A percentile compares a stretch with the other conserved stretches of the same genome.
Evolutionary conservation across 2,329 filamentous ascomycete species (phyloP).

Genomic region (Corinectria fuckeliana): DNA sequence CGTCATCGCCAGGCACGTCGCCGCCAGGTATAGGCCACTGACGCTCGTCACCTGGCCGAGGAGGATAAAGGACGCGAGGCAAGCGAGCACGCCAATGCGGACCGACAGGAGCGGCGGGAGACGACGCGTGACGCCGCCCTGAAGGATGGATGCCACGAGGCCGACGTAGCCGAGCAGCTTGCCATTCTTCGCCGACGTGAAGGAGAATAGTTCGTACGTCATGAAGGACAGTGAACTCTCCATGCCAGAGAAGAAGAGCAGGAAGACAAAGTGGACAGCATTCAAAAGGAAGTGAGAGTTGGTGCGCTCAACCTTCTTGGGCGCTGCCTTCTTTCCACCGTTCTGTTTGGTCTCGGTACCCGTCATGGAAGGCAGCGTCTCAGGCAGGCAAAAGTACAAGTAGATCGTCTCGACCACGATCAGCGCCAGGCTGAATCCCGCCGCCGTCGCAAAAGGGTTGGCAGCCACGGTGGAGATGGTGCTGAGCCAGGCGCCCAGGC

Average conservation of each 20-base stretch:
- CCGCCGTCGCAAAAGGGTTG: constrained; percentile 94
- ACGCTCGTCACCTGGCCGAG: constrained; percentile 75
- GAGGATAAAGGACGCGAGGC: constrained; percentile 79
- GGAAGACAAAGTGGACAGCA: constrained; percentile 84
- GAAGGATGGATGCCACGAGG: constrained; percentile 87
- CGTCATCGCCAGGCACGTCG: constrained; percentile 84
- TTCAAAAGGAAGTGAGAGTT: constrained; percentile 88
- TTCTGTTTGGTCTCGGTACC: constrained; percentile 38
- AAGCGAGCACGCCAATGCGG: constrained; percentile 78
- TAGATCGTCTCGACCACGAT: constrained; percentile 89
- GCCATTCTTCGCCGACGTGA: constrained; percentile 80
- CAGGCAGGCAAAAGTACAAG: constrained; percentile 82
- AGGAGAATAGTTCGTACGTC: constrained; percentile 92
- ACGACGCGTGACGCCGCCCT: constrained; percentile 88
- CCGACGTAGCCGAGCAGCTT: constrained; percentile 89
- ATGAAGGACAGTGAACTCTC: constrained; percentile 98
- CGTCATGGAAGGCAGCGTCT: constrained; percentile 75
- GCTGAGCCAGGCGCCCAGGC: constrained; percentile 85
- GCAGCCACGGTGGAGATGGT: constrained; percentile 77
- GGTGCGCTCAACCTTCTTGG: constrained; percentile 59
- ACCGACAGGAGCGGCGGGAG: constrained; percentile 83
- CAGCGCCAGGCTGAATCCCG: constrained; percentile 82
- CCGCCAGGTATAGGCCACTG: constrained; percentile 77
- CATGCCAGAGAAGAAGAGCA: constrained; percentile 97
- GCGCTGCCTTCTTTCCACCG: constrained; percentile 30